Evolutionary conservation across 768 basidiomycete genomes (phyloP), one percentile per base, ranked within the genome.

Genomic region (Lactarius hengduanensis): DNA sequence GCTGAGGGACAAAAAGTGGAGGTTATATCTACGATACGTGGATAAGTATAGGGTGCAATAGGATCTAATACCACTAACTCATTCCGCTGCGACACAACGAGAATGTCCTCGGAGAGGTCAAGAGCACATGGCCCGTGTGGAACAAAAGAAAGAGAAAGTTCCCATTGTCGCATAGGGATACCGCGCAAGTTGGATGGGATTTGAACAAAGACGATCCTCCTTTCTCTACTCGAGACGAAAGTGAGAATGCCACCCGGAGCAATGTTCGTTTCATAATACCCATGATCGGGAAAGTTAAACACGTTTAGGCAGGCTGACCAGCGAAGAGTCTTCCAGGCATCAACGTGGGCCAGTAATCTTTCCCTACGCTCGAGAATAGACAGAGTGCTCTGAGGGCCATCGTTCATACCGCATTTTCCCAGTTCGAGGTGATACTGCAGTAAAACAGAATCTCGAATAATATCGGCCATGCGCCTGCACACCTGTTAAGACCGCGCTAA

Each of bases 351-450:
- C 10, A 26, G 30, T 22, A 62, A 16, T 41, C 28, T 62, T 57
- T 66, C 56, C 45, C 60, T 62, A 18, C 60, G 65, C 60, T 62
- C 56, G 4, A 28, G 26, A 15, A 57, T 62, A 5, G 65, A 57
- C 45, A 66, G 41, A 15, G 26, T 40, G 45, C 60, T 38, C 20
- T 30, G 55, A 32, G 43, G 55, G 26, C 55, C 56, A 32, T 61
- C 65, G 15, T 61, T 26, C 65, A 66, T 66, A 10, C 36, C 15
- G 1, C 34, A 54, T 15, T 32, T 60, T 43, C 50, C 59, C 6
- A 60, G 32, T 26, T 60, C 64, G 40, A 60, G 58, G 53, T 60
- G 64, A 55, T 66, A 61, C 20, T 57, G 55, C 28, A 66, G n/a
- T 18, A 50, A 62, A 66, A 55, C 47, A 5, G 65, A 62, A 40